Evolutionary conservation across 306 rosid genomes (phyloP).

Genomic region (Cicer judaicum): DNA sequence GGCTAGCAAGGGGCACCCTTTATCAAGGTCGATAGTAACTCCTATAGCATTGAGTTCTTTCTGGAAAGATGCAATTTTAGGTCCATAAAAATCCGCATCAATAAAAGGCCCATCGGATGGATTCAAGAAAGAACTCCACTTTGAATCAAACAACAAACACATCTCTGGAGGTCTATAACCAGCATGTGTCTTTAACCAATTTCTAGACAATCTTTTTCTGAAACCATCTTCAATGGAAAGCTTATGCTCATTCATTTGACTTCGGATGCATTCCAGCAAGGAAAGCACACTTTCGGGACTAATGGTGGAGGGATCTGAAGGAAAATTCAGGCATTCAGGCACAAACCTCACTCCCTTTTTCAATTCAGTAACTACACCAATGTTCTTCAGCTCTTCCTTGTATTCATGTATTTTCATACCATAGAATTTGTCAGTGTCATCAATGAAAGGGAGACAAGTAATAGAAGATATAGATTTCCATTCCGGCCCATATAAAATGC

Average conservation of each 20-base stretch:
- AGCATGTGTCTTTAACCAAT: constrained; percentile 70
- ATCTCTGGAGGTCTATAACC: constrained; percentile 60
- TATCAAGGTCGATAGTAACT: constrained; percentile 48
- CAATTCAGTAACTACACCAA: constrained; percentile 61
- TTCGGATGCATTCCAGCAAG: constrained; percentile 60
- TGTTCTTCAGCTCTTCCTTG: constrained; percentile 58
- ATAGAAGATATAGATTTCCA: constrained; percentile 69
- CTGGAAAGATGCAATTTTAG: constrained; percentile 50
- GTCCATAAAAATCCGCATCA: constrained; percentile 60
- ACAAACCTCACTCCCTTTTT: constrained; percentile 58
- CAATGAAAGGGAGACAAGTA: constrained; percentile 69
- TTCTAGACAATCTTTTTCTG: constrained; percentile 43
- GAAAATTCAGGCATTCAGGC: constrained; percentile 49
- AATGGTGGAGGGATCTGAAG: constrained; percentile 50
- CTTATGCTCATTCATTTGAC: constrained; percentile 7
- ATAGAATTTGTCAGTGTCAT: constrained; percentile 54
- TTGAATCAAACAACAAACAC: constrained; percentile 58
- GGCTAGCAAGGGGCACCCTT: constrained; percentile 57
- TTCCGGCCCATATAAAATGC: constrained; percentile 65
- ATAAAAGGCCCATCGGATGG: constrained; percentile 72
- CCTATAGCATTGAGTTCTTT: constrained; percentile 62
- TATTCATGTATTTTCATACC: constrained; percentile 55
- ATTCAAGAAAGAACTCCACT: constrained; percentile 50
- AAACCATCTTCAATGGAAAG: constrained; percentile 45
- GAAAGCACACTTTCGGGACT: constrained; percentile 52